A percentile compares a stretch with the other conserved stretches of the same genome.
Evolutionary conservation across 2,329 filamentous ascomycete species (phyloP).

Genomic region (Ceratocystis eucalypticola): DNA sequence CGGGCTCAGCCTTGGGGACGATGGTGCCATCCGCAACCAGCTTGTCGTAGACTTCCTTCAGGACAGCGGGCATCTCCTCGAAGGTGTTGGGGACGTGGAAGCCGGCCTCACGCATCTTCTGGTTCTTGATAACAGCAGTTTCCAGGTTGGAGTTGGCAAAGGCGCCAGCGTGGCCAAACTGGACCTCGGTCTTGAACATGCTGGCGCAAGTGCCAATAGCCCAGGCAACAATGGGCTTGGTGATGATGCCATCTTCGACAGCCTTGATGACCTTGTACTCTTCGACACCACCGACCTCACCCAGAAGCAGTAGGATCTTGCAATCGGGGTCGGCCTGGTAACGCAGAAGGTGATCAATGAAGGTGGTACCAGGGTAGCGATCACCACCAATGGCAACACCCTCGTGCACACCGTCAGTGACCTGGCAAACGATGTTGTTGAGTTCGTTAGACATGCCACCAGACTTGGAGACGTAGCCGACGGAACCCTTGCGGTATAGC

Average conservation of each 20-base stretch:
- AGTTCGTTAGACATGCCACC: conserved; percentile 99
- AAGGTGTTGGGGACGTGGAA: conserved; percentile 93
- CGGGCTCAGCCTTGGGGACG: conserved; percentile 72
- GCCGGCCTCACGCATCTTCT: conserved; percentile 87
- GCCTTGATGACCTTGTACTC: conserved; percentile 99
- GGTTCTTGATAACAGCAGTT: conserved; percentile 93
- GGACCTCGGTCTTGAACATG: conserved; percentile 99
- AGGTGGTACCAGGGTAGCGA: conserved; percentile 95
- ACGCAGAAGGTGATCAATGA: conserved; percentile 94
- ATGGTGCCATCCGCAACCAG: conserved; percentile 76
- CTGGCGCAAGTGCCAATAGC: conserved; percentile 97
- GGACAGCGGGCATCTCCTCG: conserved; percentile 72
- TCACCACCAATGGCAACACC: conserved; percentile 99
- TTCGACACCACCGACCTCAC: conserved; percentile 98
- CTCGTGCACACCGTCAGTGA: conserved; percentile 95
- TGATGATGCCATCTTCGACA: conserved; percentile 86
- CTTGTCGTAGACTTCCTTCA: conserved; percentile 75
- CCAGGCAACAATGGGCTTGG: conserved; percentile 98
- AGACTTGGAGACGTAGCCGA: conserved; percentile 99
- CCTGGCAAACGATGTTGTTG: conserved; percentile 98
- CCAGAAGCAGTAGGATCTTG: conserved; percentile 91
- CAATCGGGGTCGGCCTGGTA: conserved; percentile 95
- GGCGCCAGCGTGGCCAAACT: conserved; percentile 96
- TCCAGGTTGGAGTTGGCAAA: conserved; percentile 99
- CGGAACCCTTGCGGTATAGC: conserved; percentile 97